Conservation (phyloP, 768 basidiomycete genomes). For the Multifurca ochricompacta region DNA sequence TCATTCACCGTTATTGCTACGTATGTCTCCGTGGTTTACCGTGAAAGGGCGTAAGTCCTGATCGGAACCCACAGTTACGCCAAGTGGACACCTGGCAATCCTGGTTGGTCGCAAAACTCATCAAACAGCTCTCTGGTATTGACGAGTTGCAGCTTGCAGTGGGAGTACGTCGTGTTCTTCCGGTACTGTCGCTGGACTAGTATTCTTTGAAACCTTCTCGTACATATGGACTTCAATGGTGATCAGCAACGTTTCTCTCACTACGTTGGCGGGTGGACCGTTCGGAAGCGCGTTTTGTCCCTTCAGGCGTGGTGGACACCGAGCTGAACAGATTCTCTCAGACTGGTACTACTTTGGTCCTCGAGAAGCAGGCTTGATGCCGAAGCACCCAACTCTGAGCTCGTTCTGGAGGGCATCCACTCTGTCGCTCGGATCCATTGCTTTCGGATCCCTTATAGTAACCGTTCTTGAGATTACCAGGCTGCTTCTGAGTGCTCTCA, state of each 20-base stretch:
- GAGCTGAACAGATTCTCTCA: slow-evolving; percentile 8
- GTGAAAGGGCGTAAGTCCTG: background rate
- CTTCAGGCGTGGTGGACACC: background rate
- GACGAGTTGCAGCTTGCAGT: slow-evolving; percentile 36
- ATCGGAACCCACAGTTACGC: slow-evolving; percentile 33
- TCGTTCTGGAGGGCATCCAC: slow-evolving; percentile 72
- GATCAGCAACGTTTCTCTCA: slow-evolving; percentile 67
- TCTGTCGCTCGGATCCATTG: slow-evolving; percentile 74
- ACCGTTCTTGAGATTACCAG: slow-evolving; percentile 66
- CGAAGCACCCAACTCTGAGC: slow-evolving; percentile 60
- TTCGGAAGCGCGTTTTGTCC: slow-evolving; percentile 41
- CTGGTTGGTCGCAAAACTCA: slow-evolving; percentile 38
- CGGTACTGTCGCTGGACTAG: slow-evolving; percentile 67
- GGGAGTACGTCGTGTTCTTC: slow-evolving; percentile 53
- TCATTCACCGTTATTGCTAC: slow-evolving; percentile 71
- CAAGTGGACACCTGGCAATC: slow-evolving; percentile 73
- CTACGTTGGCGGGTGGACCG: slow-evolving; percentile 74
- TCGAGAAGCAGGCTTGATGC: slow-evolving; percentile 56
- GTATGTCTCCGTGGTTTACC: slow-evolving; percentile 30
- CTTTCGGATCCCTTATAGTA: slow-evolving; percentile 79
- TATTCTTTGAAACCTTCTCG: slow-evolving; percentile 75
- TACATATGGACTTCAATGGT: slow-evolving; percentile 84
- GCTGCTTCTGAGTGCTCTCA: slow-evolving; percentile 49
- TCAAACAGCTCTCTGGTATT: background rate
- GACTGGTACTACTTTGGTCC: slow-evolving; percentile 81